A percentile compares a stretch with the other conserved stretches of the same genome.
phyloP scores from a whole-genome alignment of 2,329 filamentous ascomycete species.

The Dothideomycetidae sp. region DNA sequence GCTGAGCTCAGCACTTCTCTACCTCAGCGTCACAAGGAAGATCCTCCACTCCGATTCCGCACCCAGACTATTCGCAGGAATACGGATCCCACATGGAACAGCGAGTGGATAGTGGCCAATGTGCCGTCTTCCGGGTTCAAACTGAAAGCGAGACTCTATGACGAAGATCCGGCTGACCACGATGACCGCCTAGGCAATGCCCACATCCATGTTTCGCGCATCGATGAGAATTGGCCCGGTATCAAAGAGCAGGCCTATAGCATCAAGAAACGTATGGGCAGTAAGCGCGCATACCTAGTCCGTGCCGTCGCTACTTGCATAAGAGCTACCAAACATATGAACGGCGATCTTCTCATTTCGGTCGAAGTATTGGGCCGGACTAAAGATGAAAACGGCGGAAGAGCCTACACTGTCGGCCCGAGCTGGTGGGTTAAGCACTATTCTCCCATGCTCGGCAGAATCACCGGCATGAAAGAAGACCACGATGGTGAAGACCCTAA shows the following conservation, averaged over 20 bases:
- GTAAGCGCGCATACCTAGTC: slow-evolving; percentile 71
- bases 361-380: slow-evolving; percentile 67
- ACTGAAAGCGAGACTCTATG: slow-evolving; percentile 75
- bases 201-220: slow-evolving; percentile 47
- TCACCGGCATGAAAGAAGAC: slow-evolving; percentile 51
- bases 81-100: slow-evolving; percentile 67
- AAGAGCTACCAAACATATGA: slow-evolving; percentile 48
- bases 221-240: slow-evolving; percentile 55
- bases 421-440: slow-evolving; percentile 68
- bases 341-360: slow-evolving; percentile 56
- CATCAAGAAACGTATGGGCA: slow-evolving; percentile 71
- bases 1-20: slow-evolving; percentile 60
- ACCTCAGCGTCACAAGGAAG: slow-evolving; percentile 71
- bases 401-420: slow-evolving; percentile 69
- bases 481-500: slow-evolving; percentile 26
- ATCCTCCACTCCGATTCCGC: slow-evolving; percentile 58
- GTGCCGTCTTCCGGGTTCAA: slow-evolving; percentile 67
- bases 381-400: slow-evolving; percentile 43
- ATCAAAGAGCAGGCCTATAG: slow-evolving; percentile 51
- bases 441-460: slow-evolving; percentile 72
- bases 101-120: slow-evolving; percentile 78
- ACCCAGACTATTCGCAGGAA: slow-evolving; percentile 61
- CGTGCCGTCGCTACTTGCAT: slow-evolving; percentile 54
- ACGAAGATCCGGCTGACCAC: slow-evolving; percentile 75
- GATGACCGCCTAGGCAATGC: slow-evolving; percentile 83